phyloP scores from a whole-genome alignment of 1,284 basidiomycete species.

The Pseudozyma sp. region DNA sequence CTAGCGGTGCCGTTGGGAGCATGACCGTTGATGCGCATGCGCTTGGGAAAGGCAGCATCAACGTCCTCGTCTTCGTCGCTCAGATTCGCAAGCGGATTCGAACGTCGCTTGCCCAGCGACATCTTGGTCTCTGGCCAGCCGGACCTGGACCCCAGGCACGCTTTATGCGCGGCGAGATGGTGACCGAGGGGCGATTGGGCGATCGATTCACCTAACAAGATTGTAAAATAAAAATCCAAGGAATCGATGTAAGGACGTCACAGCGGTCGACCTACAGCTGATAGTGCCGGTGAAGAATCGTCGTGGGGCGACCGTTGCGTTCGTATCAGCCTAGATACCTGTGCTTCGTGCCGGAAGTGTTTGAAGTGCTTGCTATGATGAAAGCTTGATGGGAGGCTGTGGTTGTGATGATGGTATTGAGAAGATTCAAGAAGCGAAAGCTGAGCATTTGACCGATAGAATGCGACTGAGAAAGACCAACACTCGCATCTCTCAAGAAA shows the following conservation, averaged over 20 bases:
- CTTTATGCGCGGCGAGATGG: not conserved
- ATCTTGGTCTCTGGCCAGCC: slow-evolving; percentile 5
- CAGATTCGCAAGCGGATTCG: slow-evolving; percentile 11
- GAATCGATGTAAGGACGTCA: no score
- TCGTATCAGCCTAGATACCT: no score
- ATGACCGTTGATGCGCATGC: slow-evolving; percentile 19
- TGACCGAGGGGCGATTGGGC: not conserved
- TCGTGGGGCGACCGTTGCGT: no score
- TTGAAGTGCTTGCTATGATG: no score
- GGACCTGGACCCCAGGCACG: no score
- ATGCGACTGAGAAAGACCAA: slow-evolving; percentile 30
- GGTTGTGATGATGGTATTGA: not conserved
- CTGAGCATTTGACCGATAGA: not conserved
- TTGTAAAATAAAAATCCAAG: no score
- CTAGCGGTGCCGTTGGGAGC: slow-evolving; percentile 3
- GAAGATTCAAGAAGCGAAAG: not conserved
- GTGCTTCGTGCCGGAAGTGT: no score
- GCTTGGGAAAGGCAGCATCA: slow-evolving; percentile 33
- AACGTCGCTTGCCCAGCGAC: slow-evolving; percentile 29
- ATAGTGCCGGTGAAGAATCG: no score
- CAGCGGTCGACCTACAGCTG: no score
- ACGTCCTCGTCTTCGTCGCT: slow-evolving; percentile 28
- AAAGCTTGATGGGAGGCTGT: no score
- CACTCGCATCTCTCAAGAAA: slow-evolving; percentile 16
- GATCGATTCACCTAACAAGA: no score